phyloP scores from a whole-genome alignment of 2,329 filamentous ascomycete genomes.

The Cladosporium oxysporum region DNA sequence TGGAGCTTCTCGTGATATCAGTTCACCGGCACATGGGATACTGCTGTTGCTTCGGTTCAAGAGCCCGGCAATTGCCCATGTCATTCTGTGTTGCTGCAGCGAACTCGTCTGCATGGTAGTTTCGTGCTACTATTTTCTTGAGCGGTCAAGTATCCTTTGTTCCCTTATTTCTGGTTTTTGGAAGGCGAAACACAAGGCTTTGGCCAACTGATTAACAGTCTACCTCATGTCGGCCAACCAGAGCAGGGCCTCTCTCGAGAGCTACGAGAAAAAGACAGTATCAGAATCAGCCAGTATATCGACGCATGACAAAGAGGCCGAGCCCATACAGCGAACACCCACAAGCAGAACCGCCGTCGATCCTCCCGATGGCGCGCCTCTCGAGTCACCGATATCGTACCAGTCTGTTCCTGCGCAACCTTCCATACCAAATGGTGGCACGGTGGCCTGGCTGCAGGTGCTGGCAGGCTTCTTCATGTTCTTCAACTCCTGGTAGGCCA shows the following conservation, averaged over 20 bases:
- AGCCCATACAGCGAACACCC: background rate
- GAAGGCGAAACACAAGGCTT: background rate
- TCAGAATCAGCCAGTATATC: constrained; percentile 8
- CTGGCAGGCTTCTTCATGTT: constrained; percentile 48
- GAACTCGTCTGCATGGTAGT: background rate
- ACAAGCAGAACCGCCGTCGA: background rate
- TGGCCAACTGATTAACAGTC: background rate
- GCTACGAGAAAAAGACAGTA: constrained; percentile 2
- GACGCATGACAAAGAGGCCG: background rate
- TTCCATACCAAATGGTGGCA: constrained; percentile 43
- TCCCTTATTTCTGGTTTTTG: no score
- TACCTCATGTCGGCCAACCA: background rate
- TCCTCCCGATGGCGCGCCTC: constrained; percentile 24
- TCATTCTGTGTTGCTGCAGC: background rate
- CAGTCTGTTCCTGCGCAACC: constrained; percentile 26
- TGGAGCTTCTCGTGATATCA: background rate
- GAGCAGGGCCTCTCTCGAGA: background rate
- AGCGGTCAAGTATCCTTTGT: background rate
- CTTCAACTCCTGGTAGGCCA: constrained; percentile 45
- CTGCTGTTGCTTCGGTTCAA: background rate
- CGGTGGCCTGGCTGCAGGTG: constrained; percentile 50
- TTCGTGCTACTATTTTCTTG: background rate
- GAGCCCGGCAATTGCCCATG: background rate
- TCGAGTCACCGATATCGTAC: constrained; percentile 27
- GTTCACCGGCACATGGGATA: background rate